Evolutionary conservation across 2,329 filamentous ascomycete species (phyloP).

Genomic region (Pestalotiopsis sp.): DNA sequence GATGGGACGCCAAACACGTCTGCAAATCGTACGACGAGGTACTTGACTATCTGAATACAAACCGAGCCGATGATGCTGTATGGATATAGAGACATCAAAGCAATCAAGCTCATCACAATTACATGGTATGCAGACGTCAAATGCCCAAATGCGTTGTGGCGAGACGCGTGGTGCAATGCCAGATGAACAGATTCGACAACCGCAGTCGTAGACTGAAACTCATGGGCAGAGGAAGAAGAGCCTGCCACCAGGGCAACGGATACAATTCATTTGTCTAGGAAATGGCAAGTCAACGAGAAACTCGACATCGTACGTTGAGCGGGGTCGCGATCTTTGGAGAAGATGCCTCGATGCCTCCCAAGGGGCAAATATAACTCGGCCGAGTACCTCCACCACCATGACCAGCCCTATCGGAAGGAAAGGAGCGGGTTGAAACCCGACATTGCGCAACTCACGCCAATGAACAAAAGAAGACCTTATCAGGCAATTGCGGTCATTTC

Average conservation of each 20-base stretch:
- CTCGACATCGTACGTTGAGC: neutral
- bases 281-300: neutral
- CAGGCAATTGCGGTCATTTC: neutral
- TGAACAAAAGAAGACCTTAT: neutral
- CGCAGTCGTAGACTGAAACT: neutral
- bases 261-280: neutral
- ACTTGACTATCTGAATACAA: slow-evolving; percentile 33
- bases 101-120: neutral
- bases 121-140: neutral
- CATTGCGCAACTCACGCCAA: neutral
- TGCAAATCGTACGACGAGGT: slow-evolving; percentile 40
- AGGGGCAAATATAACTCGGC: neutral
- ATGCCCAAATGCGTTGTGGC: neutral
- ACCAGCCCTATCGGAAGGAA: neutral
- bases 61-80: slow-evolving; percentile 33
- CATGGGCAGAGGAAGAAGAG: neutral
- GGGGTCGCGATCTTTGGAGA: neutral
- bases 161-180: neutral
- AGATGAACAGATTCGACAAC: neutral
- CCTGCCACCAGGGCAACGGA: neutral
- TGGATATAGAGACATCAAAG: slow-evolving; percentile 34
- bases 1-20: slow-evolving; percentile 45
- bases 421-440: neutral
- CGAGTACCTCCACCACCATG: neutral
- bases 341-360: neutral